Evolutionary conservation across 345 rosid species (phyloP).

Genomic region (Psidium friedrichsthalianum): DNA sequence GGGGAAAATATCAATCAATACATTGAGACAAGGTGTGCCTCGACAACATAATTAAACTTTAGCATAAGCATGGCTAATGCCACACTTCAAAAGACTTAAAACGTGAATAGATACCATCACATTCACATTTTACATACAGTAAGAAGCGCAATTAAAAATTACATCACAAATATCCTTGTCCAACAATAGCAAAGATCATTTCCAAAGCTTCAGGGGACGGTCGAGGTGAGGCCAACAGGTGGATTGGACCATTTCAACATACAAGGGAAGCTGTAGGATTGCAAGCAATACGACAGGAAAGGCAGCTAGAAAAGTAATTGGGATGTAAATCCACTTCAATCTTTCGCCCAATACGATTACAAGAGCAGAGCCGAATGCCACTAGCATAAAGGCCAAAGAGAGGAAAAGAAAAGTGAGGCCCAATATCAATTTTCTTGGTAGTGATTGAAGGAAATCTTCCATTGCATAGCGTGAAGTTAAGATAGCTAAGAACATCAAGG

Average conservation of each 20-base stretch:
- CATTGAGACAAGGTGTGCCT: neutral
- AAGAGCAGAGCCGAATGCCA: neutral
- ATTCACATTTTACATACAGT: neutral
- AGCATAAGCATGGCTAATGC: neutral
- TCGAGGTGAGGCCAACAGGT: neutral
- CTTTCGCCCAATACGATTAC: rapidly evolving
- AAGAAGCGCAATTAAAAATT: neutral
- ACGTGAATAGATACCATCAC: neutral
- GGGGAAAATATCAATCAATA: neutral
- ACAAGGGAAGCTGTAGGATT: neutral
- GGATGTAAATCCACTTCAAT: neutral
- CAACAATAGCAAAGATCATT: neutral
- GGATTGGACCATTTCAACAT: neutral
- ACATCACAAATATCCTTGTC: neutral
- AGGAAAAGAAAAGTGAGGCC: neutral
- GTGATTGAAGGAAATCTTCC: neutral
- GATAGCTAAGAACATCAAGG: neutral
- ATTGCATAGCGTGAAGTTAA: neutral
- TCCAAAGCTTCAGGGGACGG: neutral
- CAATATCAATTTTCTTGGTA: neutral
- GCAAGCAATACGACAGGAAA: neutral
- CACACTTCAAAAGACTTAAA: no score
- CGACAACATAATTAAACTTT: neutral
- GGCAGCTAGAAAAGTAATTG: neutral
- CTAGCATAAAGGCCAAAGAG: neutral